Evolutionary conservation across 306 rosid genomes (phyloP).

Genomic region (Albizia julibrissin): DNA sequence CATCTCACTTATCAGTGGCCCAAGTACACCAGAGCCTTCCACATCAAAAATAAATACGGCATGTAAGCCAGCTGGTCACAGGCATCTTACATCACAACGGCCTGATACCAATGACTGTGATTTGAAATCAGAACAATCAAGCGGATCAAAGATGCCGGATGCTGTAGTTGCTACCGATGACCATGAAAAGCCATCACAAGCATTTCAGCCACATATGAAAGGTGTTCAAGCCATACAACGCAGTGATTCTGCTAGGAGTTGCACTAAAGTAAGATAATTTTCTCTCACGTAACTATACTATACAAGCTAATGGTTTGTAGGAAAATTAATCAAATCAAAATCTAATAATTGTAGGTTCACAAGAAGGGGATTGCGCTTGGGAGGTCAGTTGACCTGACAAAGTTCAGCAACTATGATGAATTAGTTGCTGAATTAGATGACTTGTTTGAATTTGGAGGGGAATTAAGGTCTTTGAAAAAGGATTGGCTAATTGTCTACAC

Average conservation of each 20-base stretch:
- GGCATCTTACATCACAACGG: slow-evolving; percentile 34
- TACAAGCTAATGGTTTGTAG: not conserved
- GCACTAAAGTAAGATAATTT: slow-evolving; percentile 69
- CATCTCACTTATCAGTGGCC: slow-evolving; percentile 59
- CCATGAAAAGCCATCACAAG: slow-evolving; percentile 46
- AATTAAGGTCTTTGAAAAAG: slow-evolving; percentile 61
- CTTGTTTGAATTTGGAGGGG: slow-evolving; percentile 87
- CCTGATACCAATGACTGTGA: slow-evolving; percentile 43
- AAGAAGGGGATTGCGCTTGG: slow-evolving; percentile 99
- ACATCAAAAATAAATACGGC: slow-evolving; percentile 35
- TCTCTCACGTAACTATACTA: not conserved
- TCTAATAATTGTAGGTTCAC: slow-evolving; percentile 72
- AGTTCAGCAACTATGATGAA: slow-evolving; percentile 75
- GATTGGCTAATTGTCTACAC: slow-evolving; percentile 89
- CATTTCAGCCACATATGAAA: slow-evolving; percentile 43
- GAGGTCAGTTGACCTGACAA: slow-evolving; percentile 89
- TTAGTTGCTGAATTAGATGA: slow-evolving; percentile 77
- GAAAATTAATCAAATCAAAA: slow-evolving; percentile 7
- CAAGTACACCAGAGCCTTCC: slow-evolving; percentile 42
- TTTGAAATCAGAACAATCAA: slow-evolving; percentile 55
- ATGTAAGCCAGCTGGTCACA: slow-evolving; percentile 41
- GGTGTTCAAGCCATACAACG: slow-evolving; percentile 62
- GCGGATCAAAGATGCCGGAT: slow-evolving; percentile 50
- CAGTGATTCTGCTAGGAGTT: slow-evolving; percentile 74
- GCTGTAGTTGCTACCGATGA: slow-evolving; percentile 39